Evolutionary conservation across 208 protist species (phyloP), one percentile per base, ranked within the genome.

Genomic region (Crithidia mellificae): DNA sequence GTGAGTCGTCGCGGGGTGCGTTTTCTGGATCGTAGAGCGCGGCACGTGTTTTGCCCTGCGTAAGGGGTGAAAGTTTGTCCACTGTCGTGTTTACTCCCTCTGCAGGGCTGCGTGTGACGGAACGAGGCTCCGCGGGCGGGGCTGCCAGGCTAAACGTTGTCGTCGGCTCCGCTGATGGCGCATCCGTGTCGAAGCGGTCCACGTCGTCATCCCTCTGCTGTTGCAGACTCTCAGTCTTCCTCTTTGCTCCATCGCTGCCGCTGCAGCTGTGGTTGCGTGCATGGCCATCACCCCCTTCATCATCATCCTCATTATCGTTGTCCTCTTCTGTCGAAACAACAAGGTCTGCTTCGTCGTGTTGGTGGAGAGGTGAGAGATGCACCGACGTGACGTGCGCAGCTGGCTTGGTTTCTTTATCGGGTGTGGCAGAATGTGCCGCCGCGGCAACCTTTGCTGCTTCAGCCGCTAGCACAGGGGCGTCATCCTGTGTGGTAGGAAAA

Each of bases 1-100:
- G 4, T 8, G 43, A 19, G 3, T 2, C 19, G 20, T n/a, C n/a
- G 27, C 32, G 41, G 0, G 19, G 20, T 5, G 29, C 27, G 12
- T 7, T 27, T n/a, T 69, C 53, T 24, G 63, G 63, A 29, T 69
- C 63, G 30, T 61, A 69, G 1, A 69, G 39, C 4, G 36, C 20
- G 12, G 63, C 36, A 9, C 2, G 52, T 2, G 63, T 38, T 38
- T 5, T 7, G 8, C n/a, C 34, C 17, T 24, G 8, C 17, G 34
- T 7, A 2, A 29, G 7, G 25, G 12, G 2, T n/a, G n/a, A n/a
- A 15, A 36, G 52, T 1, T 58, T 34, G 20, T 2, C 24, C 7
- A 27, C 36, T 30, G 15, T 43, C 38, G 15, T 61, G n/a, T 12
- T 17, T 47, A 46, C 57, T 17, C 14, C 22, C 22, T 2, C 27